Conservation (phyloP, 2,329 filamentous ascomycete genomes). For the Davidsoniella virescens region DNA sequence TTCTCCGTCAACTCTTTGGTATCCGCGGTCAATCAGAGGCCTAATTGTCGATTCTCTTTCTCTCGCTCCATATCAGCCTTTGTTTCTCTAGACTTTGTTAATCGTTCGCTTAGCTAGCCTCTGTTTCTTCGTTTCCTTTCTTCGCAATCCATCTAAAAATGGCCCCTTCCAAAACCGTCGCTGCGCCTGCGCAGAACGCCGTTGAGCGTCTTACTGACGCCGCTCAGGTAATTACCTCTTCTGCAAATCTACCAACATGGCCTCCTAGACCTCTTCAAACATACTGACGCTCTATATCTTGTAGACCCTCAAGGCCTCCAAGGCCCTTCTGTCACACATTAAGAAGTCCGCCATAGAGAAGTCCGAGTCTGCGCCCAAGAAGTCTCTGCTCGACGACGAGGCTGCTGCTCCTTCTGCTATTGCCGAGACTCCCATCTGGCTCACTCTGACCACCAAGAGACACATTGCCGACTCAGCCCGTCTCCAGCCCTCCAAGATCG, state of each 20-base stretch:
- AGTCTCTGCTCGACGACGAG: conserved; percentile 36
- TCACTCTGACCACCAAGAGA: conserved; percentile 48
- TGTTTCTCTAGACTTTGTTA: neutral
- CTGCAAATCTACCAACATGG: neutral
- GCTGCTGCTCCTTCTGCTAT: conserved; percentile 20
- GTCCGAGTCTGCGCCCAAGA: conserved; percentile 31
- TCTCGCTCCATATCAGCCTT: neutral
- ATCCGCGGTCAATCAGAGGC: neutral
- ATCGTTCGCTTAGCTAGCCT: neutral
- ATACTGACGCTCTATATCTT: neutral
- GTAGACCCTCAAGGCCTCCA: conserved; percentile 45
- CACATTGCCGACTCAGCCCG: conserved; percentile 56
- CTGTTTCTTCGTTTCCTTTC: neutral
- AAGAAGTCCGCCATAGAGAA: conserved; percentile 37
- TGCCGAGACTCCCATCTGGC: conserved; percentile 40
- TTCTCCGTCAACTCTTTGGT: neutral
- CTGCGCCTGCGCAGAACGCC: conserved; percentile 6
- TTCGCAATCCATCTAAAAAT: conserved; percentile 2
- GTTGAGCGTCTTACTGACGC: conserved; percentile 3
- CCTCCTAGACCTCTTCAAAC: neutral
- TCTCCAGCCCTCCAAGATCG: conserved; percentile 71
- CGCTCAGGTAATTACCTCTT: conserved; percentile 5
- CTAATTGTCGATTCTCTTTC: neutral
- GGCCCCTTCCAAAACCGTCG: conserved; percentile 10
- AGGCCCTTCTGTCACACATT: conserved; percentile 45